Evolutionary conservation across 2,329 filamentous ascomycete genomes (phyloP), one percentile per base, ranked within the genome.

Genomic region (Cladosporium halotolerans): DNA sequence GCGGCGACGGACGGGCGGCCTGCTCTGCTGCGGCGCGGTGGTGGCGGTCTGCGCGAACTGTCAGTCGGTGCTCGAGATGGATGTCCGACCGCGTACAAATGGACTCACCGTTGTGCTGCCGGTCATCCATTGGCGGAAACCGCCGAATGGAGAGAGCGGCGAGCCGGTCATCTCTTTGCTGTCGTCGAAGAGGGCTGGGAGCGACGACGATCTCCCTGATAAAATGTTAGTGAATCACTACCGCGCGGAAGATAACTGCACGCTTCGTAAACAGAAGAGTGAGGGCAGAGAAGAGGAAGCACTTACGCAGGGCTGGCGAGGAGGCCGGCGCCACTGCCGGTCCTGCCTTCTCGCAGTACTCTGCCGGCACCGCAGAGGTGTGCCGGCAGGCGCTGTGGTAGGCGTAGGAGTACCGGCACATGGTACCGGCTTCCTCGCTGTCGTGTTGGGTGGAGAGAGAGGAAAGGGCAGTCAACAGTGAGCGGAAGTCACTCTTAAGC

Each of bases 311-410:
- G 7, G 36, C 36, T 39, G 36, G 32, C 10, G 39, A 18, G 38
- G 47, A 13, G 48, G 48, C 40, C 40, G 48, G 40, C 14, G 40
- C 48, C 48, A 44, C 40, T 9, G 23, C 42, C 19, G 23, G 42
- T 28, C 7, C 41, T 16, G 40, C 48, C 48, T 51, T 44, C 48
- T 51, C 48, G 32, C 40, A 51, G 48, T 42, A 50, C 47, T 51
- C 48, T 34, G 32, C 48, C 28, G 38, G 31, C 48, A 44, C 40
- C 40, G n/a, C 9, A 40, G 14, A 36, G 14, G 2, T 13, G 13
- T 51, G 48, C 39, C 39, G 32, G 28, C 50, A 53, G 50, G 42
- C 23, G 34, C 42, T 36, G 43, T 45, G 41, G 42, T 45, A 36
- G n/a, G 13, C 6, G 18, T 31, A 45, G n/a, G 39, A 14, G 47